Conservation (phyloP, 352 stramenopile species). For the Phytopythium ostracodes region DNA sequence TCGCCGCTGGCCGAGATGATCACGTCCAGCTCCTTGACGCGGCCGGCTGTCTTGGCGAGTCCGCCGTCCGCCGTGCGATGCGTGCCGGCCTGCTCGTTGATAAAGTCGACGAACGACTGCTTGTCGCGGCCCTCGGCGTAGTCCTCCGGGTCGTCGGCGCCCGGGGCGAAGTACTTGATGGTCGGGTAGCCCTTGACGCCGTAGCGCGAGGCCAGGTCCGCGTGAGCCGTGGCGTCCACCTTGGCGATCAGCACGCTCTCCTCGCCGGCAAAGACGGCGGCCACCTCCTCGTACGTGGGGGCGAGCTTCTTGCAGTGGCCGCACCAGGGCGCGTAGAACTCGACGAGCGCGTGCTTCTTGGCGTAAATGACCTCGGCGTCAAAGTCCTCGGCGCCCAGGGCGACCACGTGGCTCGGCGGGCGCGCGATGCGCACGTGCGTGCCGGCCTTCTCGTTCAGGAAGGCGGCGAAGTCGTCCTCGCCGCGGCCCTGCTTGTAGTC, state of each 20-base stretch:
- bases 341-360: conserved; percentile 86
- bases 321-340: conserved; percentile 95
- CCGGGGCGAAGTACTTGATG: conserved; percentile 89
- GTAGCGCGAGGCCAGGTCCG: conserved; percentile 63
- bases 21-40: conserved; percentile 79
- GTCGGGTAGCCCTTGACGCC: conserved; percentile 90
- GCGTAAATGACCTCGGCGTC: conserved; percentile 76
- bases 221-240: conserved; percentile 71
- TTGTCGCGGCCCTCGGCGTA: conserved; percentile 85
- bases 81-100: conserved; percentile 90
- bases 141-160: conserved; percentile 76
- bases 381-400: conserved; percentile 64
- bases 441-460: conserved; percentile 76
- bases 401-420: conserved; percentile 58
- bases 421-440: conserved; percentile 70
- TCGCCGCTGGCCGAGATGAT: conserved; percentile 73
- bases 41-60: conserved; percentile 70
- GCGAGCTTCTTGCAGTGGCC: conserved; percentile 92
- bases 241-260: conserved; percentile 82
- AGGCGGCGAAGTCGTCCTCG: conserved; percentile 78
- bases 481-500: conserved; percentile 84
- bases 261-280: conserved; percentile 66
- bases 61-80: conserved; percentile 72
- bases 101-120: conserved; percentile 82
- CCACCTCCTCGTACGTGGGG: conserved; percentile 87